Percentiles rank a stretch among this genome's conserved stretches.
These are phyloP conservation scores for Saccharomyces hybrid DNA, from an alignment of 1,139 yeast genomes.

Conservation along the genomic window DNA sequence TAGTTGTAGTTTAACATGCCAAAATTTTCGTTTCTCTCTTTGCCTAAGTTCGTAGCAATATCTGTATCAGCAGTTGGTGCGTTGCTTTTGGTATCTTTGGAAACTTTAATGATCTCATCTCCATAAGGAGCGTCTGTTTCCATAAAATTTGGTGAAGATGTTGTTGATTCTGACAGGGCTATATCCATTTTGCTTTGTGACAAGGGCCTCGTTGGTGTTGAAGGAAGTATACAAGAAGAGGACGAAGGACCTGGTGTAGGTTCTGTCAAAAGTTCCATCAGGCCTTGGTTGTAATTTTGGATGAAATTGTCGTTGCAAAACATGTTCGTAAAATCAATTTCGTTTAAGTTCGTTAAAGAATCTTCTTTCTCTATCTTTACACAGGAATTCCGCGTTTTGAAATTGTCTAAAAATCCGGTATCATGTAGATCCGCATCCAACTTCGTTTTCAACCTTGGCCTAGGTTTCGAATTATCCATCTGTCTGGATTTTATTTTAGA, in stretches of 20 bases:
- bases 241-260: not conserved
- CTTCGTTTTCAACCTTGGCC: not conserved
- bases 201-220: not conserved
- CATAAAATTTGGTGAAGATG: not conserved
- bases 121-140: not conserved
- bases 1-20: not conserved
- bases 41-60: not conserved
- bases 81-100: not conserved
- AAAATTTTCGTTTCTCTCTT: not conserved
- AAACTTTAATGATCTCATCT: not conserved
- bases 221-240: not conserved
- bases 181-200: not conserved
- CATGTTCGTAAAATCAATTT: slow-evolving; percentile 32
- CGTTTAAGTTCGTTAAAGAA: slow-evolving; percentile 16
- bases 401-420: not conserved
- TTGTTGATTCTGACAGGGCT: not conserved
- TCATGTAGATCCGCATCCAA: not conserved
- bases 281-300: not conserved
- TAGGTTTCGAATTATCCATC: not conserved
- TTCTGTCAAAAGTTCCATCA: not conserved
- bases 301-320: slow-evolving; percentile 9
- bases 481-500: not conserved
- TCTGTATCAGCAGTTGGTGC: not conserved
- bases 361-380: not conserved
- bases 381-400: not conserved